Percentiles rank a stretch among this genome's conserved stretches.
Conservation (phyloP, 331 rosid species). For the Spiraea crenata region DNA sequence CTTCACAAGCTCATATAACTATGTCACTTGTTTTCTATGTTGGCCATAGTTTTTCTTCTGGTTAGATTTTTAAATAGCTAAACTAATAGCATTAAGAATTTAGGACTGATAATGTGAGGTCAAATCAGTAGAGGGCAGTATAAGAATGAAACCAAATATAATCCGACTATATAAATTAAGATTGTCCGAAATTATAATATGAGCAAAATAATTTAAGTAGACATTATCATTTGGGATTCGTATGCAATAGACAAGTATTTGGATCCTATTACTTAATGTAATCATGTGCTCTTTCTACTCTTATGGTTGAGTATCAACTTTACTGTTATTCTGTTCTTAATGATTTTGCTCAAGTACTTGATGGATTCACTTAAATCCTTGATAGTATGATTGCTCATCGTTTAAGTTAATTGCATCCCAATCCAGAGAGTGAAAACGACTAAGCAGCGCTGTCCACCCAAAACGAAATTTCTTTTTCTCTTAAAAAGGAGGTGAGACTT, state of each 20-base stretch:
- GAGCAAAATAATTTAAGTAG: neutral
- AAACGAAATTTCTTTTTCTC: neutral
- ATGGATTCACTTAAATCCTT: conserved; percentile 4
- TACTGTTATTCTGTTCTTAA: neutral
- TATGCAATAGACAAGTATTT: too few relatives aligned
- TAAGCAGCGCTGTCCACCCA: conserved; percentile 31
- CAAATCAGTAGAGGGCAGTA: conserved; percentile 4
- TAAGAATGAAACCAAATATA: neutral
- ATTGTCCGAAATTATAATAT: too few relatives aligned
- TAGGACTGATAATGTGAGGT: conserved; percentile 2
- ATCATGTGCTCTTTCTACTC: too few relatives aligned
- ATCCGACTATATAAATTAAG: neutral
- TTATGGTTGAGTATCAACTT: neutral
- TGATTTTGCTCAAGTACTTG: neutral
- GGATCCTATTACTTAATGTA: too few relatives aligned
- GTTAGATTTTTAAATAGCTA: neutral
- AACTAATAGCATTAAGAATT: neutral
- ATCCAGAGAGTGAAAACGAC: conserved; percentile 59
- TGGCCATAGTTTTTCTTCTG: conserved; percentile 1
- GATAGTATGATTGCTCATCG: conserved; percentile 48
- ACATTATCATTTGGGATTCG: neutral
- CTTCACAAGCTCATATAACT: conserved; percentile 19
- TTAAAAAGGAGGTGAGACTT: conserved; percentile 23
- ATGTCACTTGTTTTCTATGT: neutral
- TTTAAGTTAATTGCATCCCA: conserved; percentile 34